A percentile compares a stretch with the other conserved stretches of the same genome.
Conservation (phyloP, 1,284 basidiomycete species). For the Trametes hirsuta region DNA sequence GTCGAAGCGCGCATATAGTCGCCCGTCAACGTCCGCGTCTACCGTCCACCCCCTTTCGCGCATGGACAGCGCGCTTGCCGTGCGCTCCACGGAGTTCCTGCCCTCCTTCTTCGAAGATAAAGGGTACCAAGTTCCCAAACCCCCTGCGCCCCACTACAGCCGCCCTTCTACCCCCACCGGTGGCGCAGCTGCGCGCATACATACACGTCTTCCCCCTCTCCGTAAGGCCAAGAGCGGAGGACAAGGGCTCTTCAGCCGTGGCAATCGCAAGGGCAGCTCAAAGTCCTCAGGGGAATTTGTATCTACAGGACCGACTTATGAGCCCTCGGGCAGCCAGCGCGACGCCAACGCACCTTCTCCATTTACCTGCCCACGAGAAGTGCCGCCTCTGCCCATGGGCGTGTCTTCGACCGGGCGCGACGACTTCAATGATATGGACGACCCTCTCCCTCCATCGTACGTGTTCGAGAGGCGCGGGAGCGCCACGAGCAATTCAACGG, state of each 20-base stretch:
- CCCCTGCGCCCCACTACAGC: conserved; percentile 22
- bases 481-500: conserved; percentile 31
- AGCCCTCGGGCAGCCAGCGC: conserved; percentile 2
- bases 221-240: conserved; percentile 31
- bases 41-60: conserved; percentile 14
- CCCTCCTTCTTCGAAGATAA: conserved; percentile 28
- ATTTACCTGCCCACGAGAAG: conserved; percentile 25
- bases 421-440: conserved; percentile 1
- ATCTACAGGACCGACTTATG: not conserved
- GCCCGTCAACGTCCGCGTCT: conserved; percentile 20
- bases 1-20: conserved; percentile 21
- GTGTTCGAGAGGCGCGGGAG: conserved; percentile 35
- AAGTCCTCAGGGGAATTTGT: not conserved
- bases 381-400: conserved; percentile 23
- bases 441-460: conserved; percentile 25
- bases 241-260: conserved; percentile 20
- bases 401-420: not conserved
- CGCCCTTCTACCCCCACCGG: conserved; percentile 23
- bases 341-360: conserved; percentile 16
- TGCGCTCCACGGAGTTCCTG: conserved; percentile 1
- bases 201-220: conserved; percentile 32
- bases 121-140: conserved; percentile 20
- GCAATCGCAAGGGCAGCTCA: conserved; percentile 2
- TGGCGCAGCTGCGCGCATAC: conserved; percentile 19
- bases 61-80: conserved; percentile 8